Evolutionary conservation across 331 rosid genomes (phyloP), one percentile per base, ranked within the genome.

Genomic region (Quercus lobata): DNA sequence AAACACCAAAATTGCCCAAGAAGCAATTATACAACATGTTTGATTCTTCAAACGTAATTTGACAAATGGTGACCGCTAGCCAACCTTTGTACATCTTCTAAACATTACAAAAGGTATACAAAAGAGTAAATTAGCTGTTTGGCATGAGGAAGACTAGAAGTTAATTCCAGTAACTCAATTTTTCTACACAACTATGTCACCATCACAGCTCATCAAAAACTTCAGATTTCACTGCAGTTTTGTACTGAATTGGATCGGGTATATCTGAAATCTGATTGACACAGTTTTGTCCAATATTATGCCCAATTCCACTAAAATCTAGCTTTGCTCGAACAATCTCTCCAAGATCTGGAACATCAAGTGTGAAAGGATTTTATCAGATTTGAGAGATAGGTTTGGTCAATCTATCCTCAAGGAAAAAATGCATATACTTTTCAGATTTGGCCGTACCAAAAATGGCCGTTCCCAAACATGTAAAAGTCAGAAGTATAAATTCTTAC

Each of bases 401-500:
- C 25, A 68, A 68, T 35, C 25, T 18, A 21, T 34, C 25, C 24
- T 9, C 24, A 24, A 8, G 2, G 4, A 65, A 3, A 65, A 65
- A 65, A 17, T 7, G 44, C 6, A 18, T 17, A 6, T 29, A 17
- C 11, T 65, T 65, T 32, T 11, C 2, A 18, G 7, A 16, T 65
- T 65, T n/a, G 46, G 21, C 46, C 1, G 46, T 65, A 29, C 46
- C 44, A 65, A 65, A 65, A 30, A 17, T 30, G 53, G 21, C 46
- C 0, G 71, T 65, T 65, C 71, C 44, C 32, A 65, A 7, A 17
- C 18, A 16, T 49, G 35, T 18, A 2, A 19, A 53, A 35, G 53
- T 68, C 46, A n/a, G 18, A 68, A 35, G 21, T 35, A 68, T 4
- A n/a, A 19, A 35, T 3, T 19, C 29, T 9, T 87, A 95, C 98